A percentile compares a stretch with the other conserved stretches of the same genome.
These are phyloP conservation scores for Psidium friedrichsthalianum DNA, from an alignment of 345 rosid species.

Conservation along the genomic window DNA sequence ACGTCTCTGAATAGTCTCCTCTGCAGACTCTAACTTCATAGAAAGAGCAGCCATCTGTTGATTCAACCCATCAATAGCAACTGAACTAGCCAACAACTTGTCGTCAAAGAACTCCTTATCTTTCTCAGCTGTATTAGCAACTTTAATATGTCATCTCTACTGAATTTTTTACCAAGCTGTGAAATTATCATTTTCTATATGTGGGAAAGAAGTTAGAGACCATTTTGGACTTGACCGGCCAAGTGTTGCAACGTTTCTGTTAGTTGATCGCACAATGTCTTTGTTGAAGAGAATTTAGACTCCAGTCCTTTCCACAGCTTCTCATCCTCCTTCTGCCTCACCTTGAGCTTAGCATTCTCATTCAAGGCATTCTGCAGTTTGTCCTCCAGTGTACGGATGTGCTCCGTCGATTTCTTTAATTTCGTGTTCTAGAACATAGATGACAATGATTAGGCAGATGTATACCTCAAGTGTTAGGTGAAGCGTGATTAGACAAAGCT, in stretches of 20 bases:
- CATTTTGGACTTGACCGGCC: constrained; percentile 72
- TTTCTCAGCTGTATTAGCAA: constrained; percentile 55
- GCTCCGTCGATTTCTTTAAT: constrained; percentile 65
- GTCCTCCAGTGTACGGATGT: constrained; percentile 51
- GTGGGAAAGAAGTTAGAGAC: constrained; percentile 21
- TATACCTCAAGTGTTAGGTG: not conserved
- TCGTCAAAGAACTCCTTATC: constrained; percentile 35
- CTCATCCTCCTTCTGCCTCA: constrained; percentile 83
- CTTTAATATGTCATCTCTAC: not conserved
- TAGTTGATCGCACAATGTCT: constrained; percentile 67
- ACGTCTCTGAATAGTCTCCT: constrained; percentile 42
- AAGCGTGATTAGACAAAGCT: not conserved
- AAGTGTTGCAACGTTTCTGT: constrained; percentile 74
- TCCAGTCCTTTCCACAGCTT: constrained; percentile 92
- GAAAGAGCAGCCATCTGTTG: constrained; percentile 32
- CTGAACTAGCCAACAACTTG: constrained; percentile 27
- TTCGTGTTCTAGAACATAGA: constrained; percentile 46
- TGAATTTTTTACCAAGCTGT: not conserved
- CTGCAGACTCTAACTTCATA: constrained; percentile 33
- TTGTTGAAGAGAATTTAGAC: constrained; percentile 81
- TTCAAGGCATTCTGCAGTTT: constrained; percentile 80
- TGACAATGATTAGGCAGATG: not conserved
- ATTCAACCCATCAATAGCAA: constrained; percentile 33
- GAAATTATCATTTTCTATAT: not conserved
- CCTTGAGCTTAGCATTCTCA: constrained; percentile 84